Evolutionary conservation across 2,329 filamentous ascomycete species (phyloP), one percentile per base, ranked within the genome.

Genomic region (Phialocephala subalpina): DNA sequence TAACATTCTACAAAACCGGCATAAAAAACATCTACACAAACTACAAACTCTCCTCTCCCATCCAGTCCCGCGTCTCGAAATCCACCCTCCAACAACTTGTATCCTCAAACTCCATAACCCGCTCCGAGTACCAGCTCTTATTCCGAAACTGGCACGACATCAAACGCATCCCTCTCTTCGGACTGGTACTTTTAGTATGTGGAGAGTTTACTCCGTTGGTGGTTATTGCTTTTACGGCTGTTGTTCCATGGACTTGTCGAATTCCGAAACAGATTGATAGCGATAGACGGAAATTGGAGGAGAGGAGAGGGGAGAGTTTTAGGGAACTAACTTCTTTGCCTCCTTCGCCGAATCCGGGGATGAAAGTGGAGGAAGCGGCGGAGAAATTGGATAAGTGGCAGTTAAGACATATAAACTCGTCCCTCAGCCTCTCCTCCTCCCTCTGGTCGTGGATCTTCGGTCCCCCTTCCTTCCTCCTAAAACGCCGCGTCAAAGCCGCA

Each of bases 141-240:
- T 81, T 81, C 67, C 87, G 95, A 65, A 90, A 89, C 49, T 81
- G 83, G 49, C 86, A 91, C 73, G 96, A 98, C 77, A 80, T 93
- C 55, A 81, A 87, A n/a, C 89, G 93, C 27, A 82, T 97, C 60
- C 93, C 94, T 0, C 78, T 92, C 1, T 97, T 99, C 76, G 89
- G 82, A 0, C 67, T 97, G 2, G 81, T 97, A 58, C 83, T 97
- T 7, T 73, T 95, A 0, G 69, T 97, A 18, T 92, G 92, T 76
- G 95, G 94, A 29, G 95, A 98, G 79, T 90, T 97, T 80, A 92
- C 94, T 1, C 93, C 94, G 0, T 75, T 98, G 6, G 79, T 97
- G 6, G 90, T 97, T 1, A 81, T 94, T 7, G 86, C 88, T 36
- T 81, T 97, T 29, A 88, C 89, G 22, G 81, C 81, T 42, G 82